These are phyloP conservation scores for Falciphora oryzae DNA, from an alignment of 2,329 filamentous ascomycete species.

Conservation along the genomic window DNA sequence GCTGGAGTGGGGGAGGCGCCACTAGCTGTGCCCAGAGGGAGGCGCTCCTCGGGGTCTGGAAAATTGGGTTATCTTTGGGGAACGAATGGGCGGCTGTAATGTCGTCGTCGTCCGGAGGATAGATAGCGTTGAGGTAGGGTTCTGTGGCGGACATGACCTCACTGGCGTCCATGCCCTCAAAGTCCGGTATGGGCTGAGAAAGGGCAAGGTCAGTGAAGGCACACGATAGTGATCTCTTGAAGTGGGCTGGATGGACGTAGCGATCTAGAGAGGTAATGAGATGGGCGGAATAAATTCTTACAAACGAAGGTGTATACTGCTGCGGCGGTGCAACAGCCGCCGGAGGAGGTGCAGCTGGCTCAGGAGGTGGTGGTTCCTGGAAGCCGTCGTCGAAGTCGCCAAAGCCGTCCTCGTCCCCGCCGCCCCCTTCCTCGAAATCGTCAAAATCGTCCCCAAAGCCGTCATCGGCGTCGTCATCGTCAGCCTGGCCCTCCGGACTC, in stretches of 20 bases:
- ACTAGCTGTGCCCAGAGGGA: slow-evolving; percentile 97
- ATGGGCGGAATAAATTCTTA: slow-evolving; percentile 14
- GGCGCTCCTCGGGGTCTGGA: slow-evolving; percentile 78
- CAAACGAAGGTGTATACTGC: slow-evolving; percentile 24
- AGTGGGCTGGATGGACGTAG: background rate
- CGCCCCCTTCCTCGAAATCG: slow-evolving; percentile 55
- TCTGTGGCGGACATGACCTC: slow-evolving; percentile 56
- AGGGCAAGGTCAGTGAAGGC: slow-evolving; percentile 19
- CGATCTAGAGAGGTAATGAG: background rate
- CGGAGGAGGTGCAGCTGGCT: slow-evolving; percentile 26
- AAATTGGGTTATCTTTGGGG: slow-evolving; percentile 57
- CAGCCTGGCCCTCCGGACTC: slow-evolving; percentile 14
- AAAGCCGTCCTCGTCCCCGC: slow-evolving; percentile 48
- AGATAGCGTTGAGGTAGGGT: slow-evolving; percentile 62
- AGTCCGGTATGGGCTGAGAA: slow-evolving; percentile 59
- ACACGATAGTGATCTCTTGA: background rate
- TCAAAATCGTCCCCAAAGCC: slow-evolving; percentile 57
- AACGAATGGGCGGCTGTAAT: slow-evolving; percentile 35
- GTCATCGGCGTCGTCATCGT: slow-evolving; percentile 34
- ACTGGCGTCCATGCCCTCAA: slow-evolving; percentile 54
- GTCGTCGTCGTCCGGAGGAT: slow-evolving; percentile 51
- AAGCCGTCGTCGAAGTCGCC: slow-evolving; percentile 71
- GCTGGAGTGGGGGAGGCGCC: slow-evolving; percentile 87
- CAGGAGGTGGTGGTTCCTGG: slow-evolving; percentile 43
- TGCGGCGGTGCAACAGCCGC: slow-evolving; percentile 32